A percentile compares a stretch with the other conserved stretches of the same genome.
These are phyloP conservation scores for Alloteropsis semialata DNA, from an alignment of 176 grass and related monocot species.

Conservation along the genomic window DNA sequence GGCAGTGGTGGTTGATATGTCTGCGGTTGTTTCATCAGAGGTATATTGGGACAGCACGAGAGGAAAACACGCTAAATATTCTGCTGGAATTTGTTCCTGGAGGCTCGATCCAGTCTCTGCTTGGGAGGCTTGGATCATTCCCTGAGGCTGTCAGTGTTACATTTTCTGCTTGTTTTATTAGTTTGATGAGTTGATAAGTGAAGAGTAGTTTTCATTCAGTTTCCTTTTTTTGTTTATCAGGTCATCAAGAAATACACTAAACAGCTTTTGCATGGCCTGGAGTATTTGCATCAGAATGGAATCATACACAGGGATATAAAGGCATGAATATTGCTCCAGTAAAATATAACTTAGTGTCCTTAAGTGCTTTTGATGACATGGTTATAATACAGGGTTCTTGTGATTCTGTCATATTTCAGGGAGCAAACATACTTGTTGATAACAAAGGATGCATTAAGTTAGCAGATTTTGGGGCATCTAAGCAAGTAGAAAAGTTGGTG, in stretches of 20 bases:
- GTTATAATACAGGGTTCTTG: neutral
- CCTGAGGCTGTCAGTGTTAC: slow-evolving; percentile 68
- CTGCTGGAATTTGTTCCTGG: slow-evolving; percentile 92
- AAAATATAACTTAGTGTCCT: neutral
- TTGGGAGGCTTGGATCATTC: slow-evolving; percentile 84
- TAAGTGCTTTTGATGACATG: neutral
- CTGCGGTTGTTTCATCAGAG: slow-evolving; percentile 40
- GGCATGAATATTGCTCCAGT: slow-evolving; percentile 28
- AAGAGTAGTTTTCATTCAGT: neutral
- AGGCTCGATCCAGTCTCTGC: slow-evolving; percentile 86
- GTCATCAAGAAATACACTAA: slow-evolving; percentile 92
- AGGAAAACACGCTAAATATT: slow-evolving; percentile 88
- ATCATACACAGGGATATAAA: slow-evolving; percentile 99
- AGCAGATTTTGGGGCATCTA: slow-evolving; percentile 95
- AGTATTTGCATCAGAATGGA: slow-evolving; percentile 85
- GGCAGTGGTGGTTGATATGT: neutral
- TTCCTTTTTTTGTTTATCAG: slow-evolving; percentile 42
- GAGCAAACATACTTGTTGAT: slow-evolving; percentile 92
- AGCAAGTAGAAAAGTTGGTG: slow-evolving; percentile 94
- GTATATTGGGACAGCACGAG: slow-evolving; percentile 77
- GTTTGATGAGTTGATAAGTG: neutral
- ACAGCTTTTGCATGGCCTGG: slow-evolving; percentile 80
- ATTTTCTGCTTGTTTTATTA: neutral
- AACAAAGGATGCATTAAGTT: slow-evolving; percentile 96
- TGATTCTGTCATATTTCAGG: slow-evolving; percentile 46